Conservation (phyloP, 345 rosid genomes). For the Euphorbia tirucalli region DNA sequence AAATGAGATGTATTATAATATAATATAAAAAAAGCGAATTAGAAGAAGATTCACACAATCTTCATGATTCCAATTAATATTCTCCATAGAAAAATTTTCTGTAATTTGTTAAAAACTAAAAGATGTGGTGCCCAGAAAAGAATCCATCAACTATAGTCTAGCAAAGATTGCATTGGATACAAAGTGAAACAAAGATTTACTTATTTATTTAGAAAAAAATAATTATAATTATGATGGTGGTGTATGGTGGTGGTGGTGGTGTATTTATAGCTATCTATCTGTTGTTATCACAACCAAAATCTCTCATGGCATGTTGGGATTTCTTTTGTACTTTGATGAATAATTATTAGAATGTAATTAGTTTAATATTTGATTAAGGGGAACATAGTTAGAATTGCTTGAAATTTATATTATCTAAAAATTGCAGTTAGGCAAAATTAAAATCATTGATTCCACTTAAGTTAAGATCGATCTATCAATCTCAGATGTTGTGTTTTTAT, state of each 20-base stretch:
- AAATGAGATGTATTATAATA: too few species aligned
- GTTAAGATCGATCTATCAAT: conserved; percentile 8
- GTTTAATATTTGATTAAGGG: too few species aligned
- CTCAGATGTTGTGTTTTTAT: background rate
- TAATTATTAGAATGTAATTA: conserved; percentile 11
- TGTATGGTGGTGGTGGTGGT: conserved; percentile 12
- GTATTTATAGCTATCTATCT: too few species aligned
- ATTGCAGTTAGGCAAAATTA: conserved; percentile 16
- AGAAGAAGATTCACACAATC: conserved; percentile 18
- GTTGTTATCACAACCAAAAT: conserved; percentile 8
- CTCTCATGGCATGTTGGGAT: background rate
- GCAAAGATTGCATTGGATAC: conserved; percentile 6
- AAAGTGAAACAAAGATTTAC: background rate
- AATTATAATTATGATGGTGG: too few species aligned
- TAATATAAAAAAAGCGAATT: too few species aligned
- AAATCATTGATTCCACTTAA: conserved; percentile 31
- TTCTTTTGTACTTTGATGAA: conserved; percentile 15
- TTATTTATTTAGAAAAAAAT: too few species aligned
- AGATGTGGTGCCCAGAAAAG: too few species aligned
- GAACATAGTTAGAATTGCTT: conserved; percentile 21
- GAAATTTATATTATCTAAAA: conserved; percentile 13
- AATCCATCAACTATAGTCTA: too few species aligned
- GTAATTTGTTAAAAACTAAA: background rate
- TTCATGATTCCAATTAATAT: conserved; percentile 13
- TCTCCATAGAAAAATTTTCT: background rate